These are phyloP conservation scores for Sindora glabra DNA, from an alignment of 306 rosid species.

Conservation along the genomic window DNA sequence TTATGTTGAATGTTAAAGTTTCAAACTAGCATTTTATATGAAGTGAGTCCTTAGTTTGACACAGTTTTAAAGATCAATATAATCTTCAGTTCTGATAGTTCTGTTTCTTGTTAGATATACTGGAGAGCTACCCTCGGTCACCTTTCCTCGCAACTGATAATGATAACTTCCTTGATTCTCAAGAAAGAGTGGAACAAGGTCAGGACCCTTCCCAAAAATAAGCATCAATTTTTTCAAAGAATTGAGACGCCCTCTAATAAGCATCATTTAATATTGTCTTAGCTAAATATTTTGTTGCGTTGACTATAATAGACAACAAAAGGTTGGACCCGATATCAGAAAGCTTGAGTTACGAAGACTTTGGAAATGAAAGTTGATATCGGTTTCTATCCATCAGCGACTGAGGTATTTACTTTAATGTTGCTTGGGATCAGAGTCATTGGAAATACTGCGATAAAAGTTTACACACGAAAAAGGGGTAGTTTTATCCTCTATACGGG, in stretches of 20 bases:
- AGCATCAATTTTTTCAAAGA: too few species aligned
- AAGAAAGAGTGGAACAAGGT: conserved; percentile 71
- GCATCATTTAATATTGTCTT: conserved; percentile 9
- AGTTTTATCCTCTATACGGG: too few species aligned
- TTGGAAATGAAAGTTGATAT: conserved; percentile 65
- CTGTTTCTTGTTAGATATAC: conserved; percentile 48
- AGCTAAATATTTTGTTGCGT: too few species aligned
- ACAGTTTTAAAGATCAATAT: neutral
- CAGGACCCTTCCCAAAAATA: neutral
- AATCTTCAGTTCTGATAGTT: neutral
- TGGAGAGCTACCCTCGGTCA: conserved; percentile 71
- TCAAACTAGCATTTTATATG: neutral
- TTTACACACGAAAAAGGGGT: neutral
- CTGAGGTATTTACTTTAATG: conserved; percentile 19
- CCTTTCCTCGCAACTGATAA: conserved; percentile 63
- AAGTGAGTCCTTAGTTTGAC: neutral
- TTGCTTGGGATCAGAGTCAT: conserved; percentile 1
- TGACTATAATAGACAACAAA: conserved; percentile 43
- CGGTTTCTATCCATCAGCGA: neutral
- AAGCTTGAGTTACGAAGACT: conserved; percentile 78
- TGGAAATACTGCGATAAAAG: neutral
- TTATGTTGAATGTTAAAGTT: neutral
- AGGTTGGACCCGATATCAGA: conserved; percentile 80
- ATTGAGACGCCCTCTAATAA: too few species aligned
- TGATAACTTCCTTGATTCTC: conserved; percentile 49